Evolutionary conservation across 2,329 filamentous ascomycete species (phyloP).

Genomic region (Fusarium longipes): DNA sequence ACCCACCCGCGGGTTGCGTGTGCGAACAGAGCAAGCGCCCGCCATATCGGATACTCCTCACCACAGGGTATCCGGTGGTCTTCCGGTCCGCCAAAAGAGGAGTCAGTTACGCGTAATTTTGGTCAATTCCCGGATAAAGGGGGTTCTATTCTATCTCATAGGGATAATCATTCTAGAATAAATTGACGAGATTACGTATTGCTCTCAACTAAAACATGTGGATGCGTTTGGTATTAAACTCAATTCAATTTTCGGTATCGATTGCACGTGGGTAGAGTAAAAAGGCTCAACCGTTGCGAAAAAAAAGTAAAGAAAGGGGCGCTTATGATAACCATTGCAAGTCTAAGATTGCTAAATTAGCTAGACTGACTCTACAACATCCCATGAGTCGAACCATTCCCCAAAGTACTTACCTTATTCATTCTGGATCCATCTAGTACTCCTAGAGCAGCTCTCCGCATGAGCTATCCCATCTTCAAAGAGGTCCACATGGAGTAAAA

Average conservation of each 20-base stretch:
- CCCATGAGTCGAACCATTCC: conserved; percentile 17
- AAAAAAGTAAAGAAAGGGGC: neutral
- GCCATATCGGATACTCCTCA: neutral
- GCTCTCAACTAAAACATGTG: neutral
- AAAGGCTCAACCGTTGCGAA: neutral
- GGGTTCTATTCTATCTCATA: neutral
- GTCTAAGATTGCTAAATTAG: neutral
- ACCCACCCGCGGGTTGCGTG: neutral
- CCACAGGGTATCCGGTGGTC: no score
- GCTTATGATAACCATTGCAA: neutral
- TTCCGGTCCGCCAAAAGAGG: neutral
- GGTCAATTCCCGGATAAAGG: neutral
- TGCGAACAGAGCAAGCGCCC: neutral
- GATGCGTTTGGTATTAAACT: neutral
- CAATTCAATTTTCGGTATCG: neutral
- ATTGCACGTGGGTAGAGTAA: neutral
- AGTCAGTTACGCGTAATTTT: conserved; percentile 1
- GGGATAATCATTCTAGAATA: neutral
- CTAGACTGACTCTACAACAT: neutral
- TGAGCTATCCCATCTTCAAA: neutral
- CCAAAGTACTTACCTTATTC: neutral
- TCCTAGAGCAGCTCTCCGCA: neutral
- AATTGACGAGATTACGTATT: conserved; percentile 3
- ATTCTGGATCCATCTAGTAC: neutral
- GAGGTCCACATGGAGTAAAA: neutral